phyloP scores from a whole-genome alignment of 495 filamentous ascomycete genomes.

The Aspergillus cristatus region DNA sequence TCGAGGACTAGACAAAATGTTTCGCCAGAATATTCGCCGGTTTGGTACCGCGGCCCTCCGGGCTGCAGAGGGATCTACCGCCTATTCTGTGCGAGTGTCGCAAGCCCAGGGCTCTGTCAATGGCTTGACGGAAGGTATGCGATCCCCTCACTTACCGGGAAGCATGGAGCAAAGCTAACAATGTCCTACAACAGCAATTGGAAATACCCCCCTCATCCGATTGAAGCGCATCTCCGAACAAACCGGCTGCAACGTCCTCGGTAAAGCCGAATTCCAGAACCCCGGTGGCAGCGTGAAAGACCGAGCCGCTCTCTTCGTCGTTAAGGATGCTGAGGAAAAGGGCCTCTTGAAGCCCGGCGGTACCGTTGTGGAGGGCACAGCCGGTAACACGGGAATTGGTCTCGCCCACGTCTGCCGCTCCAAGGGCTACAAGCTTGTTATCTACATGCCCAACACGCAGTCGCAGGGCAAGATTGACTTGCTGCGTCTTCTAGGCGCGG shows the following conservation, averaged over 20 bases:
- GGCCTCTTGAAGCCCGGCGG: constrained; percentile 76
- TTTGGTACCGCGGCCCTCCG: constrained; percentile 48
- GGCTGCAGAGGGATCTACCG: constrained; percentile 44
- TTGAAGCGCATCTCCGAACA: constrained; percentile 81
- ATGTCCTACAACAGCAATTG: constrained; percentile 59
- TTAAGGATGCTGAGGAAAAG: constrained; percentile 85
- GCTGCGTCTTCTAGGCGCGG: constrained; percentile 82
- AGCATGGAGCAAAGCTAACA: constrained; percentile 1
- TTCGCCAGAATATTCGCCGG: constrained; percentile 44
- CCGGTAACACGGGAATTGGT: constrained; percentile 96
- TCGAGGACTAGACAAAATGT: constrained; percentile 35
- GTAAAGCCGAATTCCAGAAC: constrained; percentile 98
- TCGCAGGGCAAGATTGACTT: constrained; percentile 97
- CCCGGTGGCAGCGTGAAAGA: constrained; percentile 95
- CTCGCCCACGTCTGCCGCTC: constrained; percentile 93
- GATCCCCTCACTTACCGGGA: not conserved
- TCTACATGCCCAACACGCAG: constrained; percentile 99
- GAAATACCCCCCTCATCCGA: constrained; percentile 90
- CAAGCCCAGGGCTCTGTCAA: constrained; percentile 75
- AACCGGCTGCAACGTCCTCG: constrained; percentile 89
- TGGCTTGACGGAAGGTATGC: constrained; percentile 77
- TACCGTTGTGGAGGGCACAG: constrained; percentile 93
- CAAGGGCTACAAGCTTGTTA: constrained; percentile 88
- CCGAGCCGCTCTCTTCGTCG: constrained; percentile 87
- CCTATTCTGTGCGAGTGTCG: constrained; percentile 58